Evolutionary conservation across 2,329 filamentous ascomycete species (phyloP).

Genomic region (Balansia obtecta): DNA sequence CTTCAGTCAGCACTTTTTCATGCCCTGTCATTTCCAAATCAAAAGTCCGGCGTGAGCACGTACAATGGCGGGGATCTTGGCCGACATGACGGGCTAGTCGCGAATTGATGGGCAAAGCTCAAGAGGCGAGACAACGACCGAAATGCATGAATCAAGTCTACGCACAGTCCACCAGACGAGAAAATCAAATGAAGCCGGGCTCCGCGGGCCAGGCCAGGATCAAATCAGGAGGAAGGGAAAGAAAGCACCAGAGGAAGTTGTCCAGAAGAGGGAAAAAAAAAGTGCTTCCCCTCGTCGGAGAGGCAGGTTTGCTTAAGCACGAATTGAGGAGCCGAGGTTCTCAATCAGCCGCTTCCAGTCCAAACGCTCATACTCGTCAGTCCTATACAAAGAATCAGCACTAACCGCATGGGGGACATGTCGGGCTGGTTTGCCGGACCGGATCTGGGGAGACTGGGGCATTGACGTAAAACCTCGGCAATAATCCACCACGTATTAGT

Average conservation of each 20-base stretch:
- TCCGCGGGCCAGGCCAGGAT: not conserved
- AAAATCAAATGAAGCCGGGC: not conserved
- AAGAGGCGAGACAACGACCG: not conserved
- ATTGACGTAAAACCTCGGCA: not conserved
- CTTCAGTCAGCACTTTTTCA: not conserved
- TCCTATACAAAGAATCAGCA: not conserved
- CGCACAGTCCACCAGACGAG: not conserved
- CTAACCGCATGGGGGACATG: not conserved
- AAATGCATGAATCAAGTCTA: not conserved
- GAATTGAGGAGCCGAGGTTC: conserved; percentile 5
- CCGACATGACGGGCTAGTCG: conserved; percentile 15
- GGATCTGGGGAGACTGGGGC: not conserved
- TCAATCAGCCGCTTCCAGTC: not conserved
- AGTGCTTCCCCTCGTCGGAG: not conserved
- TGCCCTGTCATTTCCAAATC: not conserved
- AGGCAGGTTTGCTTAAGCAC: conserved; percentile 1
- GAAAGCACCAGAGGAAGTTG: not conserved
- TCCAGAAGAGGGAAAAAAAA: not conserved
- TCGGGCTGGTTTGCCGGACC: too few species aligned
- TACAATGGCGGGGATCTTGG: conserved; percentile 22
- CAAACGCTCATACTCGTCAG: not conserved
- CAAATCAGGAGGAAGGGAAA: not conserved
- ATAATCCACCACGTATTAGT: too few species aligned
- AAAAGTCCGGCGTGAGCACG: conserved; percentile 1
- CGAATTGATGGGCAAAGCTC: not conserved